Base-by-base conservation (phyloP, 371 early-diverging fungal species). In the Batkoa obscura region DNA sequence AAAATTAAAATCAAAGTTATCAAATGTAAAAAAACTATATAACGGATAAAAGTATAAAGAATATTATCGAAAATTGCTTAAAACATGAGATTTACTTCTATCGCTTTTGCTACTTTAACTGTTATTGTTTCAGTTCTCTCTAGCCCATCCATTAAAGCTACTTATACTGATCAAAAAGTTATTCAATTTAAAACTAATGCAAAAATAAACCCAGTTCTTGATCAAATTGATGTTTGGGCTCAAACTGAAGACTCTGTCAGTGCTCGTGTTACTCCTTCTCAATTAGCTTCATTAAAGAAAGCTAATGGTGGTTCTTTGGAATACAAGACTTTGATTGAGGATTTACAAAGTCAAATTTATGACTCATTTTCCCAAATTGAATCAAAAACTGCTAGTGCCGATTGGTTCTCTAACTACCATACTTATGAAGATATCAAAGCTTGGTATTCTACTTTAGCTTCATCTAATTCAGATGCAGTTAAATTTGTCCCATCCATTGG, bases 401-500 rank as follows among this genome's bases (percentile, higher is more conserved):
- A 47, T 30, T 57, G 46, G 47, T 49, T 48, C 17, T 12, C 39
- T 23, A n/a, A 17, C 47, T 57, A 57, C 36, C 49, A 49, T 30
- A 47, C 15, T 12, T 49, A 49, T 15, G 56, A 45, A n/a, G 56
- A 56, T 17, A 32, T 56, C 6, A 3, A 46, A 37, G 34, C 13
- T 12, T 57, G 46, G 47, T 49, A 48, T 36, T 2, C 17, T 17
- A 23, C 5, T 13, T 15, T 49, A 8, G 46, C 57, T 23, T 15
- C 38, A 2, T 3, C 47, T 23, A 36, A 48, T 39, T 50, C 57
- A n/a, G 31, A 9, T 23, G 39, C 37, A 15, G 57, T 57, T 37
- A 57, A 49, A 17, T 49, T 46, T 39, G 32, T 36, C 35, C 49
- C 57, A 3, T 57, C 57, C n/a, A 57, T 57, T 41, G 57, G 57